Percentiles rank a stretch among this genome's conserved stretches.
Evolutionary conservation across 305 asterid species (phyloP).

Genomic region (Vinca major): DNA sequence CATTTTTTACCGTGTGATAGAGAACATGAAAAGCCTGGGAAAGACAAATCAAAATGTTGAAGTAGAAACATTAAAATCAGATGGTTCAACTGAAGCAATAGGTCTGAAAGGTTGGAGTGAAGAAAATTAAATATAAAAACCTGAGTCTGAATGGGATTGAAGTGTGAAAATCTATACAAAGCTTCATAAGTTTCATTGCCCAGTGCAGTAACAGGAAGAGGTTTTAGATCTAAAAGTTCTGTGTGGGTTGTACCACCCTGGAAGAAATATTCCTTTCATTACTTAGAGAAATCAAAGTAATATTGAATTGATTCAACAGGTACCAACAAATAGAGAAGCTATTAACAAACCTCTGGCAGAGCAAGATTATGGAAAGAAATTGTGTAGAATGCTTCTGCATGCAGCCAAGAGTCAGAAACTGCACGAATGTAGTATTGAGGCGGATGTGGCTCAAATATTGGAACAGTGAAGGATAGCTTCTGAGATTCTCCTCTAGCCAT

Average conservation of each 20-base stretch:
- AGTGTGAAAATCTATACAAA: slow-evolving; percentile 79
- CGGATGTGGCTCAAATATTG: slow-evolving; percentile 99
- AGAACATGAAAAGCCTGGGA: slow-evolving; percentile 89
- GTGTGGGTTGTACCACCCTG: slow-evolving; percentile 90
- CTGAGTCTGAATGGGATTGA: slow-evolving; percentile 99
- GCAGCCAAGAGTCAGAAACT: slow-evolving; percentile 93
- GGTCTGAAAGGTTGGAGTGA: background rate
- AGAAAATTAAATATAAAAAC: slow-evolving; percentile 25
- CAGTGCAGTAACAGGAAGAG: slow-evolving; percentile 97
- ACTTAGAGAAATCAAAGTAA: slow-evolving; percentile 7
- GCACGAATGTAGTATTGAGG: slow-evolving; percentile 96
- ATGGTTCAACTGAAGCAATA: slow-evolving; percentile 12
- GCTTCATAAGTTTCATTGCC: slow-evolving; percentile 74
- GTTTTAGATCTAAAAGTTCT: slow-evolving; percentile 92
- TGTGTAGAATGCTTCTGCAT: slow-evolving; percentile 73
- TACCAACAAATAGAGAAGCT: slow-evolving; percentile 11
- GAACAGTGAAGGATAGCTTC: slow-evolving; percentile 88
- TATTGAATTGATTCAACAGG: background rate
- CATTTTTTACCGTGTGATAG: slow-evolving; percentile 85
- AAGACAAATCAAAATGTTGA: slow-evolving; percentile 17
- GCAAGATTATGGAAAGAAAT: slow-evolving; percentile 85
- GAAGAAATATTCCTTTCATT: slow-evolving; percentile 17
- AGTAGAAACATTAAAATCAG: slow-evolving; percentile 24
- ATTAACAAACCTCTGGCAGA: slow-evolving; percentile 75
- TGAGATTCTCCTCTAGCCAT: slow-evolving; percentile 86